Evolutionary conservation across 257 asterid species (phyloP).

Genomic region (Solanum sejunctum): DNA sequence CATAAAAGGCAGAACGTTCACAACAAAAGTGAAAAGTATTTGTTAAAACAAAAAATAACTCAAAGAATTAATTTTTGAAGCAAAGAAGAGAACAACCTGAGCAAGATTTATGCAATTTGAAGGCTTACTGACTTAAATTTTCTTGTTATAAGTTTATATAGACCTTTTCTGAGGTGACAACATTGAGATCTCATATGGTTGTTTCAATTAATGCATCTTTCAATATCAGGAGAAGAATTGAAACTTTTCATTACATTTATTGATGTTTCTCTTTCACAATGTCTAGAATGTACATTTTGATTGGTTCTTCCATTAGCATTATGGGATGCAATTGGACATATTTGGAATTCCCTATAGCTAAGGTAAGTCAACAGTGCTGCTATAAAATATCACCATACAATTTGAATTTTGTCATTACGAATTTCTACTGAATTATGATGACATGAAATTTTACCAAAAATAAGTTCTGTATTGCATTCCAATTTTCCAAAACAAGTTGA

Average conservation of each 20-base stretch:
- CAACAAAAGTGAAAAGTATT: background rate
- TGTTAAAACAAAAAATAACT: background rate
- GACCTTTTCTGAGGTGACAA: background rate
- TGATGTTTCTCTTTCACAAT: background rate
- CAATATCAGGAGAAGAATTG: background rate
- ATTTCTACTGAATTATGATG: background rate
- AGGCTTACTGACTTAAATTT: background rate
- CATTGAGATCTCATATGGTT: background rate
- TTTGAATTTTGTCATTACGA: background rate
- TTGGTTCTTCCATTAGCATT: background rate
- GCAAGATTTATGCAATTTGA: background rate
- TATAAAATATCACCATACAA: background rate
- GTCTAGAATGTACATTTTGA: background rate
- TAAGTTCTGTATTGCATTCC: background rate
- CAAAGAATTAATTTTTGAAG: background rate
- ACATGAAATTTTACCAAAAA: background rate
- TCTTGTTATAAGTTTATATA: background rate
- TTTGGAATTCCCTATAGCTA: background rate
- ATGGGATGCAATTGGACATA: background rate
- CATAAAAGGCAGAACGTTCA: background rate
- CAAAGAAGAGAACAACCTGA: background rate
- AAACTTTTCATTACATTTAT: background rate
- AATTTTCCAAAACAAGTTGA: background rate
- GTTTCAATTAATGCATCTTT: background rate
- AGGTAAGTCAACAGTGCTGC: background rate